Evolutionary conservation across 768 basidiomycete species (phyloP), one percentile per base, ranked within the genome.

Genomic region (Kwoniella sp.): DNA sequence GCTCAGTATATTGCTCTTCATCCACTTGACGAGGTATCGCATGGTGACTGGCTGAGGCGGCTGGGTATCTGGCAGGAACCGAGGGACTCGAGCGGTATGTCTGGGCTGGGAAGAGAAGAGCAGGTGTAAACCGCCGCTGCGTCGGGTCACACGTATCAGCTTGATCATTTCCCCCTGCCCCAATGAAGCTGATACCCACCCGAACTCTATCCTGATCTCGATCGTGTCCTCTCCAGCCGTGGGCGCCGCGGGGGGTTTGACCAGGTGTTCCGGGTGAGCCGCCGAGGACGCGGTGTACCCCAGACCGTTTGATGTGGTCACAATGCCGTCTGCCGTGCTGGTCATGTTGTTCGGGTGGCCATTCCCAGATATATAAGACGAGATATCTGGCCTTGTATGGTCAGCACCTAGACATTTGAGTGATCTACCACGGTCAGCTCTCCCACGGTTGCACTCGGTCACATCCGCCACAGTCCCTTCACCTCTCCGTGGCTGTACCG

Each of bases 1-100:
- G 62, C 81, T 85, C 62, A 99, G 78, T 53, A 91, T 72, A 62
- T 85, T 82, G 52, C 85, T 80, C 47, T 83, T 80, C 56, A 99
- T 79, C 75, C 87, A 83, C 53, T 81, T 79, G 20, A 98, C 84
- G 37, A 99, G 79, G 69, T 84, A 88, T 3, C 81, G 76, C 57
- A 98, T 76, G 65, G 89, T 83, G 7, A 80, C 76, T 5, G 80
- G 78, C 36, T 60, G 55, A 56, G 48, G 22, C 29, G 46, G 53
- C 22, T 14, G 19, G 17, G 36, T 19, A 11, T 56, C 48, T 0
- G 56, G 33, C 32, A 65, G 42, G 15, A 22, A 42, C 9, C 54
- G 45, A 8, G 72, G 72, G 15, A 73, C 29, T 19, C 52, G 53
- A 25, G 69, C 39, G 5, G 54, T 61, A 55, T 71, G 70, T 60